A percentile compares a stretch with the other conserved stretches of the same genome.
These are phyloP conservation scores for Pleurotus citrinopileatus DNA, from an alignment of 768 basidiomycete species.

Conservation along the genomic window DNA sequence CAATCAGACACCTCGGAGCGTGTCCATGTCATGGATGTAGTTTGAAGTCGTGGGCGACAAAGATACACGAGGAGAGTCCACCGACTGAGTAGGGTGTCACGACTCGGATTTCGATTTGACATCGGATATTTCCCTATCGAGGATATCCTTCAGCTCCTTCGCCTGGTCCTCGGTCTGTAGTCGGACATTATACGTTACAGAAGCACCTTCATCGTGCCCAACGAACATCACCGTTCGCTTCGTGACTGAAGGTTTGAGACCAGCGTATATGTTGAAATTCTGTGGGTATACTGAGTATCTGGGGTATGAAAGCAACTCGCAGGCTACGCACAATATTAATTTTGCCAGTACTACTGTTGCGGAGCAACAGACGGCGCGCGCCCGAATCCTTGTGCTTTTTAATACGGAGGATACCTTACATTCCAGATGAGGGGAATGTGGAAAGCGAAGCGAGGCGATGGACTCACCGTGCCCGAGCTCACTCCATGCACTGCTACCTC, in stretches of 20 bases:
- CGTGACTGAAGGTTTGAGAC: conserved; percentile 49
- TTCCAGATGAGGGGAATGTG: conserved; percentile 1
- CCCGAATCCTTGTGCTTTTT: conserved; percentile 71
- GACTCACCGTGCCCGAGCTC: conserved; percentile 67
- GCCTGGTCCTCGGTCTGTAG: conserved; percentile 60
- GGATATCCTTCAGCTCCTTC: conserved; percentile 48
- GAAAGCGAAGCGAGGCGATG: not conserved
- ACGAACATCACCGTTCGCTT: conserved; percentile 62
- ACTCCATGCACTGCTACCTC: conserved; percentile 48
- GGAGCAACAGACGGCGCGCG: conserved; percentile 58
- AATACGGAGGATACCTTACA: conserved; percentile 60
- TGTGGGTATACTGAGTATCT: conserved; percentile 25
- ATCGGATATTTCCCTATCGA: conserved; percentile 61
- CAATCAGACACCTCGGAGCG: too few relatives aligned
- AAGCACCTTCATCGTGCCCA: conserved; percentile 61
- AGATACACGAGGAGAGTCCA: too few relatives aligned
- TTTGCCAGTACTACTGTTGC: conserved; percentile 74
- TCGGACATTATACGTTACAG: conserved; percentile 61
- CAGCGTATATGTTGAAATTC: conserved; percentile 72
- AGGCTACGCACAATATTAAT: conserved; percentile 60
- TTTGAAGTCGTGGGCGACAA: too few relatives aligned
- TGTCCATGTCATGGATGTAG: too few relatives aligned
- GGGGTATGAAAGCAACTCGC: conserved; percentile 1
- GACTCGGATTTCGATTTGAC: conserved; percentile 35
- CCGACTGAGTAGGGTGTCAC: not conserved